Conservation (phyloP, 176 grass and related monocot species). For the Paspalum notatum region DNA sequence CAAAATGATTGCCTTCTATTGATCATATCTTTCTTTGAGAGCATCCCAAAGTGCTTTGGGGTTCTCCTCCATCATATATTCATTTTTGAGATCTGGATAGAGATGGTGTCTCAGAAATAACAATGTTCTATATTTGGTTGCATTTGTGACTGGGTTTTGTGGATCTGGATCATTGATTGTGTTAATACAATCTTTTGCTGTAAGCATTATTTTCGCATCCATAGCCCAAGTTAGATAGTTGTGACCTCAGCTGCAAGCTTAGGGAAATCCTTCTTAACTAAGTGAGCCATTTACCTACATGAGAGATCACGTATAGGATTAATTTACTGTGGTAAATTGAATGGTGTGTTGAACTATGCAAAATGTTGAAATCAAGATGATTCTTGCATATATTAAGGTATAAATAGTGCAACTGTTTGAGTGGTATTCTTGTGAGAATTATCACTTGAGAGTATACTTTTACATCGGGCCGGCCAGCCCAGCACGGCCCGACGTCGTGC, state of each 20-base stretch:
- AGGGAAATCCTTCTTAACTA: neutral
- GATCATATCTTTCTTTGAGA: neutral
- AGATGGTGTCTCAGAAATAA: neutral
- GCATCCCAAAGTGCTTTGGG: neutral
- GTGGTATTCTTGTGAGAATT: too few species aligned
- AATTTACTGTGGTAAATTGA: neutral
- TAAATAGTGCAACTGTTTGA: too few species aligned
- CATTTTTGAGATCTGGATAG: neutral
- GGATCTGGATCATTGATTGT: neutral
- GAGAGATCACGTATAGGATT: neutral
- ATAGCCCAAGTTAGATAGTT: neutral
- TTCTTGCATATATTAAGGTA: neutral
- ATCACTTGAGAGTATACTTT: too few species aligned
- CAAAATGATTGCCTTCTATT: neutral
- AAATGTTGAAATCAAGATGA: neutral
- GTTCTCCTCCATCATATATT: neutral
- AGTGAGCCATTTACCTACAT: neutral
- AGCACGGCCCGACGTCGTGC: too few species aligned
- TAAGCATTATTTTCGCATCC: neutral
- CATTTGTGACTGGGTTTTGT: neutral
- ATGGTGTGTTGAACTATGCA: neutral
- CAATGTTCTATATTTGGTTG: neutral
- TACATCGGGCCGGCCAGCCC: too few species aligned
- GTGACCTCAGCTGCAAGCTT: neutral
- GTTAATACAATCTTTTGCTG: neutral